Base-by-base conservation (phyloP, 768 basidiomycete genomes). In the Rhodocollybia butyracea region DNA sequence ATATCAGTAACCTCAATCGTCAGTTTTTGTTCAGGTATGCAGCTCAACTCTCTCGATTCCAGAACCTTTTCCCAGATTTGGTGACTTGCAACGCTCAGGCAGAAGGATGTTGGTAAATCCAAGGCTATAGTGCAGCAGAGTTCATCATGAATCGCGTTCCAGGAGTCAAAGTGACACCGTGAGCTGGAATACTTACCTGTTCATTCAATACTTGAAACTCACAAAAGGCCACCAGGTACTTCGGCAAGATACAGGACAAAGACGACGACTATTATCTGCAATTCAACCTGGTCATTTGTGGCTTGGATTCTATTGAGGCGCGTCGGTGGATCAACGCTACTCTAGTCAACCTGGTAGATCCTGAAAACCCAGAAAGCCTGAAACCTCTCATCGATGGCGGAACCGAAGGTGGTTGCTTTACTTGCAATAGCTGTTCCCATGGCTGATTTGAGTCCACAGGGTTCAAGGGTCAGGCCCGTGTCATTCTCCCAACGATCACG, bases 301-400 rank as follows among this genome's bases (percentile, higher is more conserved):
- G 97, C 8, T 82, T 99, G 36, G 97, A 99, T 69, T 97, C 94
- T 3, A 90, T 99, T 27, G 94, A 98, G 70, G 97, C 97, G 19
- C 82, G 97, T 36, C 82, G 97, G 54, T 99, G 97, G 97, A 98
- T 99, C 71, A 98, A 97, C 64, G 94, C 96, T 4, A 99, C 95
- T 22, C 83, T 99, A 24, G 94, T 98, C 30, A 90, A 94, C 64
- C 78, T 98, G 63, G 94, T 97, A 1, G 96, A 99, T 69, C 77
- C 84, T n/a, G 93, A 94, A 52, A 87, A 88, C 62, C 91, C 90
- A 42, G 95, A 98, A 63, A 93, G 89, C 62, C 63, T 98, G 66
- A 98, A 98, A 64, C 97, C 97, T 19, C 80, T 99, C 47, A 98
- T 99, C 60, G 97, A 99, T 64, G 97, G 97, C 27, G 97, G 97